phyloP scores from a whole-genome alignment of 2,329 filamentous ascomycete species.

The Epichloe brachyelytri region DNA sequence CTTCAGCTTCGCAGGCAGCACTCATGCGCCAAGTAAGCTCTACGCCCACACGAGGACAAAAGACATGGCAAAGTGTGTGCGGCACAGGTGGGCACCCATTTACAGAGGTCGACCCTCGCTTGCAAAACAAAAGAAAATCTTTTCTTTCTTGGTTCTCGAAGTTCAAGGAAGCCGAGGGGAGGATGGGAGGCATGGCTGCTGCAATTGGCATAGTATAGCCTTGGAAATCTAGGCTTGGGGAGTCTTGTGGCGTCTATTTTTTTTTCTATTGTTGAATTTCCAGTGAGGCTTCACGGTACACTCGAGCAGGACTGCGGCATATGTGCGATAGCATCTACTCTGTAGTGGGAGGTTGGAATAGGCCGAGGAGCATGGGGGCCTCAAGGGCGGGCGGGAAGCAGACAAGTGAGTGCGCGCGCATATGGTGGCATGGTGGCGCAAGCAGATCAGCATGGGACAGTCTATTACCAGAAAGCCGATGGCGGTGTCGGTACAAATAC shows the following conservation, averaged over 20 bases:
- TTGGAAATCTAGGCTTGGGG: not conserved
- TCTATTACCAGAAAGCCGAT: not conserved
- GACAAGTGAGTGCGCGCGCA: not conserved
- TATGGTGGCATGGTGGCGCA: constrained; percentile 3
- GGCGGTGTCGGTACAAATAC: not conserved
- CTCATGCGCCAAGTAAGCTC: not conserved
- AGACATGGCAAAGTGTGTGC: not conserved
- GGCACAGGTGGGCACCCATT: not conserved
- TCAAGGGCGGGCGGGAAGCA: not conserved
- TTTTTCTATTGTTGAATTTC: not conserved
- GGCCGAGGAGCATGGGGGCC: not conserved
- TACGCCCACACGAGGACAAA: not conserved
- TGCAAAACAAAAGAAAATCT: not conserved
- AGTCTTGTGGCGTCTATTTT: not conserved
- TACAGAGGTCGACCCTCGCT: not conserved
- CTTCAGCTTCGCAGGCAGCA: not conserved
- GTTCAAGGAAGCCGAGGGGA: not conserved
- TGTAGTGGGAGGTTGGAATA: not conserved
- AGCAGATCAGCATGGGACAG: not conserved
- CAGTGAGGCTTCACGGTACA: not conserved
- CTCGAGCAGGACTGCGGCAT: not conserved
- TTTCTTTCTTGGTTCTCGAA: not conserved
- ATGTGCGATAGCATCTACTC: not conserved
- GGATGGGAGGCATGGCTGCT: not conserved
- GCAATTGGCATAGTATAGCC: not conserved